Evolutionary conservation across 1,139 yeast species (phyloP).

Genomic region (Groenewaldozyma sp.): DNA sequence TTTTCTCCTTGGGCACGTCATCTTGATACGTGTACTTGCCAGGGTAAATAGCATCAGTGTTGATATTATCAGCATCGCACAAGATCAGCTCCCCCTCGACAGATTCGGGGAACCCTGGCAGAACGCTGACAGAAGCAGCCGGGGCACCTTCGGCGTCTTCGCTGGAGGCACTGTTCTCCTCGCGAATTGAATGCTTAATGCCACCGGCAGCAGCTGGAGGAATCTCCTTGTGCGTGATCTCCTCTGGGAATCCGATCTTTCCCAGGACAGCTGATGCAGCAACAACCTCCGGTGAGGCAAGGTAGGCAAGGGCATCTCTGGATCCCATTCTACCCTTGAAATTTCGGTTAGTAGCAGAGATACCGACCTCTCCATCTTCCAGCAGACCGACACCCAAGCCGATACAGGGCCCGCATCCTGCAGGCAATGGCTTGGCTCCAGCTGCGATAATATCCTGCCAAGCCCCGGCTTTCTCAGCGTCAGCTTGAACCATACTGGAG

Average conservation of each 20-base stretch:
- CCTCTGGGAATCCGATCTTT: constrained; percentile 86
- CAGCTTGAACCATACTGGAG: constrained; percentile 82
- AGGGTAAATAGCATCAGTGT: constrained; percentile 97
- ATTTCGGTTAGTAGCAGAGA: constrained; percentile 95
- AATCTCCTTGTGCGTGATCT: constrained; percentile 50
- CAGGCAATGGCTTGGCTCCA: constrained; percentile 92
- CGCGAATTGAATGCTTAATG: constrained; percentile 40
- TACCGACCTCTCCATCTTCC: constrained; percentile 95
- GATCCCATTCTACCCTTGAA: constrained; percentile 99
- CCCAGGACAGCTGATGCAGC: constrained; percentile 97
- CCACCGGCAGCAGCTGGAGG: constrained; percentile 34
- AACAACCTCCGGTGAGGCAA: constrained; percentile 96
- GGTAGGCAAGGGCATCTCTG: constrained; percentile 87
- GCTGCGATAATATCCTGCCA: constrained; percentile 87
- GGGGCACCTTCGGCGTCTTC: constrained; percentile 29
- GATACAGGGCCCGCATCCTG: constrained; percentile 99
- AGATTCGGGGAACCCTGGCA: constrained; percentile 82
- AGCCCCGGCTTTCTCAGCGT: constrained; percentile 83
- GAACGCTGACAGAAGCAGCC: constrained; percentile 50
- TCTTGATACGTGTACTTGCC: constrained; percentile 98
- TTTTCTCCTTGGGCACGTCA: constrained; percentile 83
- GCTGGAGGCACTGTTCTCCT: constrained; percentile 21
- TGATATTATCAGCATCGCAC: constrained; percentile 95
- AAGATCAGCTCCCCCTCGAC: constrained; percentile 86
- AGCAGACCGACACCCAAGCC: constrained; percentile 92